These are phyloP conservation scores for Zygosaccharomyces pseudobailii DNA, from an alignment of 1,139 yeast species.

Conservation along the genomic window DNA sequence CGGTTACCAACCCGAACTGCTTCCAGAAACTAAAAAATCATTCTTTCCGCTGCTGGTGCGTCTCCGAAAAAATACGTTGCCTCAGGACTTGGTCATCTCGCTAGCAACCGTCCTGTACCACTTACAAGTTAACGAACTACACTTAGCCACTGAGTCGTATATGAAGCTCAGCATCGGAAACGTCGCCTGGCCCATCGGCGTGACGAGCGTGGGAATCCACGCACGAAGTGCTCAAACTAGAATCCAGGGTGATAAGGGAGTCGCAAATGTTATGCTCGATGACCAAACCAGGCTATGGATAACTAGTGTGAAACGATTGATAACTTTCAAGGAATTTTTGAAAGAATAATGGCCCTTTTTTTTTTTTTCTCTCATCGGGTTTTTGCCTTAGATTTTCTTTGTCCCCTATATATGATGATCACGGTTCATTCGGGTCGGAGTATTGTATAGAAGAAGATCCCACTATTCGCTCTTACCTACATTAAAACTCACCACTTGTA, in stretches of 20 bases:
- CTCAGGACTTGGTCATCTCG: conserved; percentile 47
- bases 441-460: neutral
- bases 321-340: conserved; percentile 48
- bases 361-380: neutral
- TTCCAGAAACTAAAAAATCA: conserved; percentile 54
- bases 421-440: neutral
- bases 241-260: conserved; percentile 33
- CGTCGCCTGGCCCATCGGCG: conserved; percentile 93
- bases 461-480: neutral
- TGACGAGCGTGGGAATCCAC: conserved; percentile 74
- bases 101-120: conserved; percentile 57
- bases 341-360: neutral
- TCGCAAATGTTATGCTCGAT: conserved; percentile 74
- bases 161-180: conserved; percentile 78
- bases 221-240: conserved; percentile 56
- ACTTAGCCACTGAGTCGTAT: conserved; percentile 63
- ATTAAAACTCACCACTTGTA: neutral
- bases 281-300: conserved; percentile 77
- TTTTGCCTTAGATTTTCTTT: neutral
- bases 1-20: conserved; percentile 19
- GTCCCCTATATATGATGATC: conserved; percentile 1
- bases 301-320: conserved; percentile 63
- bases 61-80: conserved; percentile 47
- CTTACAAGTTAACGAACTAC: conserved; percentile 50
- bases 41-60: conserved; percentile 57